Base-by-base conservation (phyloP, 1,284 basidiomycete genomes). In the Cerioporus squamosus region DNA sequence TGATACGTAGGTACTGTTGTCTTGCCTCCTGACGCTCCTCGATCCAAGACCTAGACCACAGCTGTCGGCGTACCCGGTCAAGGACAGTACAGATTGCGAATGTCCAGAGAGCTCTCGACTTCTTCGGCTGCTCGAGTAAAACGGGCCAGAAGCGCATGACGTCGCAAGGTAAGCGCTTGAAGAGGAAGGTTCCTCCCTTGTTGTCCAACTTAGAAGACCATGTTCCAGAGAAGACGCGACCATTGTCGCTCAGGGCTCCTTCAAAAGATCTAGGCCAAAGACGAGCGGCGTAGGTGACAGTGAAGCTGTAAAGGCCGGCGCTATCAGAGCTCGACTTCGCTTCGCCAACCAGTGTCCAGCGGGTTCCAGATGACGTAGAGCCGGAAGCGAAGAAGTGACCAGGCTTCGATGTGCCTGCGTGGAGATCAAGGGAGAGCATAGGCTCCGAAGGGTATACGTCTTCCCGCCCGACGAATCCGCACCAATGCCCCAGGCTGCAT, bases 401-500 rank as follows among this genome's bases (percentile, higher is more conserved):
- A 8, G 47, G 33, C 1, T 48, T 48, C 5, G 51, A 46, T 1
- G 55, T 26, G 2, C 51, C 51, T 3, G 53, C 46, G 20, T 58
- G 60, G 15, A 61, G 44, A 3, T 52, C 15, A 3, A 61, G 9
- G 42, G 36, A 52, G 2, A 58, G 18, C 60, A 61, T 61, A 2
- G 60, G 55, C 36, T 61, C 56, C 26, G 43, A 48, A 7, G 60
- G 60, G 24, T 47, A 58, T 14, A 51, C 5, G 5, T 15, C 45
- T 12, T 38, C 36, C 7, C 52, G 26, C 9, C 53, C 55, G 36
- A 61, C 14, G 38, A 55, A 61, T 3, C 60, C 60, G 17, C 53
- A 55, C 60, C 60, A 61, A 18, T 55, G 53, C 8, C 60, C 60
- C 5, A 61, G 40, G 14, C 60, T 61, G 38, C 2, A n/a, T 3